Conservation (phyloP, 306 rosid species). For the Arachis hypogaea region DNA sequence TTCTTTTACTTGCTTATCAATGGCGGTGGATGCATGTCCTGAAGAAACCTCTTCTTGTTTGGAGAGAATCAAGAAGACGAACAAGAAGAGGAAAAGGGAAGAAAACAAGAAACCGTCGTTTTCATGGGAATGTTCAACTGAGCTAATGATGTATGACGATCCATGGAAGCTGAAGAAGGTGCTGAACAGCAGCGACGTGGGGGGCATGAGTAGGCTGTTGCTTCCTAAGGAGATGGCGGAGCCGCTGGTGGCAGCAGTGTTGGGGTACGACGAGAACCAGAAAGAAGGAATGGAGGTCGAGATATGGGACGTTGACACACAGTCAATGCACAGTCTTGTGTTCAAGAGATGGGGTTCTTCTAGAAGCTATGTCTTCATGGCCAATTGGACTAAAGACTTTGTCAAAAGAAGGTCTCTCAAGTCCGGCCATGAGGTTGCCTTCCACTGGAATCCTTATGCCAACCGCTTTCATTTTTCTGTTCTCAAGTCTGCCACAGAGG, state of each 20-base stretch:
- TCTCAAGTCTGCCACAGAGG: not conserved
- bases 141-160: conserved; percentile 25
- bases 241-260: not conserved
- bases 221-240: not conserved
- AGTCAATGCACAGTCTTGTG: not conserved
- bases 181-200: conserved; percentile 22
- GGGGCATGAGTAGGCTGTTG: not conserved
- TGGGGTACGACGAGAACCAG: not conserved
- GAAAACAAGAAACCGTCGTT: too few relatives aligned
- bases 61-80: too few relatives aligned
- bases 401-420: not conserved
- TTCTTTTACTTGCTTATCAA: too few relatives aligned
- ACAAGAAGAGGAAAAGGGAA: too few relatives aligned
- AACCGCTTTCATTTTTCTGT: not conserved
- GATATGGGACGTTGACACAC: conserved; percentile 6
- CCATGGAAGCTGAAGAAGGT: conserved; percentile 35
- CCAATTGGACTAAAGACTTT: conserved; percentile 7
- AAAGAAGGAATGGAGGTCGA: not conserved
- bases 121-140: not conserved
- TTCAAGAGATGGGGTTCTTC: conserved; percentile 18
- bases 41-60: too few relatives aligned
- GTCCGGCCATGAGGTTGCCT: not conserved
- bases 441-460: conserved; percentile 6
- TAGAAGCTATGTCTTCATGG: conserved; percentile 1
- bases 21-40: too few relatives aligned